These are phyloP conservation scores for Epichloe sibirici DNA, from an alignment of 2,329 filamentous ascomycete species.

Conservation along the genomic window DNA sequence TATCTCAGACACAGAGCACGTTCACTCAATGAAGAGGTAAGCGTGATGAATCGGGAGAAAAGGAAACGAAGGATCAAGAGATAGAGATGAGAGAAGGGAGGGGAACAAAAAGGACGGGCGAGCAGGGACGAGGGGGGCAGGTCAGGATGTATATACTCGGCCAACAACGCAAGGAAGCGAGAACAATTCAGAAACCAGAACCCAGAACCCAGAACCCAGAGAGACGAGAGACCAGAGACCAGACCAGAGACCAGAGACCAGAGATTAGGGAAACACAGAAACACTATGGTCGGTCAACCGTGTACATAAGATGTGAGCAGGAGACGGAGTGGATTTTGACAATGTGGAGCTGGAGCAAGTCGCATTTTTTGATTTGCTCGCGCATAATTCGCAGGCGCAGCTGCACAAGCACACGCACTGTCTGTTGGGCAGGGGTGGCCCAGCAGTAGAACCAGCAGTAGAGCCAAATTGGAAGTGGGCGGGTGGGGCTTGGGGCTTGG, in stretches of 20 bases:
- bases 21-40: constrained; percentile 3
- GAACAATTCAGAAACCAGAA: background rate
- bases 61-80: background rate
- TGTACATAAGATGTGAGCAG: background rate
- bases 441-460: background rate
- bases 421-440: background rate
- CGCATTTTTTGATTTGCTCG: background rate
- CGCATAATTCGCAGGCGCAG: background rate
- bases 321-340: background rate
- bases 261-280: background rate
- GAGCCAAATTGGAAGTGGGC: background rate
- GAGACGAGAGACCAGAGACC: background rate
- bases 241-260: background rate
- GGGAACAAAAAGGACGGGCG: no score
- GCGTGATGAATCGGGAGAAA: background rate
- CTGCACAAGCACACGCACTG: background rate
- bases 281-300: background rate
- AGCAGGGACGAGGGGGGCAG: background rate
- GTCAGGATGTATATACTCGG: constrained; percentile 2
- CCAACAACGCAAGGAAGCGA: background rate
- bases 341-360: background rate
- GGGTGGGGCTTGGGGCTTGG: background rate
- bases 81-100: background rate
- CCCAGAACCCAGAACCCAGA: background rate
- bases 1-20: background rate